Conservation (phyloP, 2,329 filamentous ascomycete genomes). For the Lecanicillium sp. region DNA sequence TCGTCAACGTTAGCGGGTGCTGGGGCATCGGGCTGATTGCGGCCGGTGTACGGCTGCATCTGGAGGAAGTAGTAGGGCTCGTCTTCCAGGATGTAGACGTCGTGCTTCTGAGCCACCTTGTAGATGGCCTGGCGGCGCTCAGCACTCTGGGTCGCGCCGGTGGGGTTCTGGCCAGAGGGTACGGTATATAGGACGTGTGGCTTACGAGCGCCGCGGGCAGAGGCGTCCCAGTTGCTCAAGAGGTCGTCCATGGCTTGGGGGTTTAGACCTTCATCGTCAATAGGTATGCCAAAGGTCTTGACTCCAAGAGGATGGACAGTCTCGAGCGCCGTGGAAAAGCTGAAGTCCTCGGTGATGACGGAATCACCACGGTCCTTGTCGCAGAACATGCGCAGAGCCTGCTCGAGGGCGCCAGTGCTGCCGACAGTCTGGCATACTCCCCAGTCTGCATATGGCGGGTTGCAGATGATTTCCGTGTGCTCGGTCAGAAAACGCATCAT, state of each 20-base stretch:
- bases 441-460: conserved; percentile 88
- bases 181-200: conserved; percentile 52
- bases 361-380: conserved; percentile 61
- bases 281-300: conserved; percentile 38
- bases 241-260: conserved; percentile 44
- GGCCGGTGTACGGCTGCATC: conserved; percentile 65
- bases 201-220: conserved; percentile 34
- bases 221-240: conserved; percentile 40
- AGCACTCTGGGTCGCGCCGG: conserved; percentile 68
- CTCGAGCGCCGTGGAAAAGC: conserved; percentile 67
- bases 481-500: conserved; percentile 86
- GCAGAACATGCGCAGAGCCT: conserved; percentile 74
- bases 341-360: conserved; percentile 83
- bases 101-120: conserved; percentile 70
- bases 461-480: conserved; percentile 85
- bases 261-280: conserved; percentile 46
- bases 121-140: conserved; percentile 67
- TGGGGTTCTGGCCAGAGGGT: conserved; percentile 81
- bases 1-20: conserved; percentile 55
- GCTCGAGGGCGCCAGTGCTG: conserved; percentile 78
- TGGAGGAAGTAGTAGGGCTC: conserved; percentile 94
- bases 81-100: conserved; percentile 82
- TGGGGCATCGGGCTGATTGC: conserved; percentile 39
- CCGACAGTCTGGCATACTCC: conserved; percentile 74
- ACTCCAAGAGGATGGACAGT: conserved; percentile 47